Base-by-base conservation (phyloP, 352 stramenopile species). In the Phytopythium boreale region DNA sequence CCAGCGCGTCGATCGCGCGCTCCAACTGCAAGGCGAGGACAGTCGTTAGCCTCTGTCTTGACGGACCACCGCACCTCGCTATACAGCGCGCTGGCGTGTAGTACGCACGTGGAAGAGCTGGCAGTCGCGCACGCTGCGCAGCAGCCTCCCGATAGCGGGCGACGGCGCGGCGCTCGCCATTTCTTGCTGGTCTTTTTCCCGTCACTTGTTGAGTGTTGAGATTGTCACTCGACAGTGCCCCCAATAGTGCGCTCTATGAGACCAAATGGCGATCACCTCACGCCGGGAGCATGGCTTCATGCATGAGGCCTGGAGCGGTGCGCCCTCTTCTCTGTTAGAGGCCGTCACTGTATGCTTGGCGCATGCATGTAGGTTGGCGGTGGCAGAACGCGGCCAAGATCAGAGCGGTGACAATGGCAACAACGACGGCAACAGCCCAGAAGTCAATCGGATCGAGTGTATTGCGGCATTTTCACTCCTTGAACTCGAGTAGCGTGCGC, bases 401-500 rank as follows among this genome's bases (percentile, higher is more conserved):
- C 1, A 39, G 34, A 39, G 34, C 41, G 7, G 41, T 20, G 41
- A 11, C 41, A 49, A 49, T 6, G 6, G 10, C 19, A 49, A 6
- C 39, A 46, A 46, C n/a, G 39, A 46, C 12, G n/a, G 11, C 39
- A 31, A 29, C 2, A 49, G 34, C 19, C 11, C 15, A 50, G n/a
- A 36, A 39, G 56, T 15, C 37, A 36, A 39, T 14, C 43, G 56
- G 11, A 0, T n/a, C 22, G 15, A 47, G 10, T 57, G 50, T 24
- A 22, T 47, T 59, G 7, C 31, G 31, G 20, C 31, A 1, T 9
- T 19, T 29, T 71, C 78, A 88, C 79, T 92, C 80, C 62, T 94
- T 92, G 63, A 96, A 96, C 69, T 96, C 87, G 46, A 96, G 75
- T 57, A 94, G 74, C 58, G 84, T 92, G 26, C 85, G 82, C 24